Percentiles rank a stretch among this genome's conserved stretches.
Evolutionary conservation across 73 alveolate genomes (phyloP).

Genomic region (Symbiodinium natans): DNA sequence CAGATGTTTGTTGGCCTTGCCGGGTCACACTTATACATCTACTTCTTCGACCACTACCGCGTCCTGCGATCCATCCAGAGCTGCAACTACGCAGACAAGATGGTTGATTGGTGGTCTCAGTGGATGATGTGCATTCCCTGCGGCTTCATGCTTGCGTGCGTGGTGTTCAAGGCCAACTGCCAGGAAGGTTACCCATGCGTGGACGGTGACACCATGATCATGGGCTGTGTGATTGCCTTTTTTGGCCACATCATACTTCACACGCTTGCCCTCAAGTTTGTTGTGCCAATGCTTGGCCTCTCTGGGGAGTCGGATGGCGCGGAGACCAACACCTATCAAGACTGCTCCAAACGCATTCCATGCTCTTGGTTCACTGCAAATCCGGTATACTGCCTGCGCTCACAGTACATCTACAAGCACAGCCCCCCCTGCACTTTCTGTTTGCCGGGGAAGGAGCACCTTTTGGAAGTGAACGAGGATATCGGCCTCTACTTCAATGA

Average conservation of each 20-base stretch:
- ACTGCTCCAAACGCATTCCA: constrained; percentile 57
- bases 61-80: constrained; percentile 29
- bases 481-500: constrained; percentile 27
- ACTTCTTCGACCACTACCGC: constrained; percentile 33
- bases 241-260: neutral
- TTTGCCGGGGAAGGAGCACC: constrained; percentile 53
- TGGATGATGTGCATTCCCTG: constrained; percentile 28
- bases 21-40: constrained; percentile 14
- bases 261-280: neutral
- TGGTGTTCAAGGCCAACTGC: constrained; percentile 27
- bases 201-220: constrained; percentile 18
- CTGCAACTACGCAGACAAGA: constrained; percentile 19
- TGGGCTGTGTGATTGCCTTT: neutral
- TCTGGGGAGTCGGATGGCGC: constrained; percentile 67
- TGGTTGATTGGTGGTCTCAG: constrained; percentile 41
- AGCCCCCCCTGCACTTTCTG: constrained; percentile 24
- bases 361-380: constrained; percentile 27
- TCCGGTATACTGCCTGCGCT: constrained; percentile 32
- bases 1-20: neutral
- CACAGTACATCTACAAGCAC: constrained; percentile 34
- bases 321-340: constrained; percentile 74
- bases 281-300: neutral
- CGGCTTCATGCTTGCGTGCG: constrained; percentile 17
- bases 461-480: constrained; percentile 38
- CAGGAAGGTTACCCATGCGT: neutral